Evolutionary conservation across 2,329 filamentous ascomycete species (phyloP).

Genomic region (Alternaria sp.): DNA sequence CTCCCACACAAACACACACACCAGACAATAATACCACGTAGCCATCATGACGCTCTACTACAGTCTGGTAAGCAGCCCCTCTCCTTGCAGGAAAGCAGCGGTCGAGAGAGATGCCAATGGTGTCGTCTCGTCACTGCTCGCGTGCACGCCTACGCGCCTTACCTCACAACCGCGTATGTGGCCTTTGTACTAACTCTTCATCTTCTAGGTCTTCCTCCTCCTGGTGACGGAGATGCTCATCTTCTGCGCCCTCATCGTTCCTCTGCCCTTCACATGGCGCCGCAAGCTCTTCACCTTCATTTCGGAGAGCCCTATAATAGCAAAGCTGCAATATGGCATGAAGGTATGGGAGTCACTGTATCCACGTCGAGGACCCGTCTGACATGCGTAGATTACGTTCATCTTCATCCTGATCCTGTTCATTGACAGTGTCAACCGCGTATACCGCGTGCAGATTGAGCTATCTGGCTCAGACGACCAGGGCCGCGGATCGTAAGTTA

Average conservation of each 20-base stretch:
- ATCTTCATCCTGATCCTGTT: conserved; percentile 99
- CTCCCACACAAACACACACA: conserved; percentile 24
- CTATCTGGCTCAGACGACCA: conserved; percentile 74
- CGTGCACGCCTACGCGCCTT: conserved; percentile 3
- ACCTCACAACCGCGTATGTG: conserved; percentile 6
- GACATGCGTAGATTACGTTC: conserved; percentile 76
- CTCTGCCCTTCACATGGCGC: conserved; percentile 85
- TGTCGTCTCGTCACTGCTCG: conserved; percentile 4
- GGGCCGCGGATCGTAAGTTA: conserved; percentile 57
- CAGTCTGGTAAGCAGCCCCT: conserved; percentile 62
- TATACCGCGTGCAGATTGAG: conserved; percentile 95
- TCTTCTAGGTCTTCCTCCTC: conserved; percentile 76
- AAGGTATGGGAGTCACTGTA: conserved; percentile 62
- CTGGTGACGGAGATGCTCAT: conserved; percentile 83
- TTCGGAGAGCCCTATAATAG: conserved; percentile 82
- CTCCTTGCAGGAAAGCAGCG: background rate
- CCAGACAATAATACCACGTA: conserved; percentile 35
- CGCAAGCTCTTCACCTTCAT: conserved; percentile 95
- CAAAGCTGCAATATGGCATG: conserved; percentile 95
- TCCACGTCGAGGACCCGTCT: conserved; percentile 6
- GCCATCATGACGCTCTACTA: conserved; percentile 73
- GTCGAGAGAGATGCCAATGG: background rate
- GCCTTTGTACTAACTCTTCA: conserved; percentile 36
- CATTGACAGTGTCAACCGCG: conserved; percentile 93
- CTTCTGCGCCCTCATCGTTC: conserved; percentile 81